These are phyloP conservation scores for Tetracladium maxilliforme DNA, from an alignment of 2,329 filamentous ascomycete species.

Conservation along the genomic window DNA sequence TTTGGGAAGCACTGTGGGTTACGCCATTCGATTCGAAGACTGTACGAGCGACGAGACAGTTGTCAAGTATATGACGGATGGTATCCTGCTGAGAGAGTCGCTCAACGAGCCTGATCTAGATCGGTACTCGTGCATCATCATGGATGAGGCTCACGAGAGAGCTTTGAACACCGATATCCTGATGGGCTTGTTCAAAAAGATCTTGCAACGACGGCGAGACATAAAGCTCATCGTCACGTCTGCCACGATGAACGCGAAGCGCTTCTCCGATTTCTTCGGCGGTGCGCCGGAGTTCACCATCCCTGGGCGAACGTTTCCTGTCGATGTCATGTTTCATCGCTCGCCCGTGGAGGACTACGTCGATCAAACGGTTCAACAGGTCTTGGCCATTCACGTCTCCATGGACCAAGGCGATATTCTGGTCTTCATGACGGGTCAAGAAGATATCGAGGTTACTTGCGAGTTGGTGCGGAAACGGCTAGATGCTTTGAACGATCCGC, in stretches of 20 bases:
- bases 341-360: constrained; percentile 97
- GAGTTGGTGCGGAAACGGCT: constrained; percentile 82
- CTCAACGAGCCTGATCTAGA: constrained; percentile 86
- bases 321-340: constrained; percentile 89
- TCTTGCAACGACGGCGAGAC: constrained; percentile 75
- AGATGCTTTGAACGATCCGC: constrained; percentile 81
- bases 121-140: constrained; percentile 95
- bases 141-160: constrained; percentile 97
- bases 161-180: constrained; percentile 93
- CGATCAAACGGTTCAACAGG: constrained; percentile 90
- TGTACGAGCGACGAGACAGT: constrained; percentile 89
- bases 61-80: constrained; percentile 99
- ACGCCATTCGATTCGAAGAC: constrained; percentile 96
- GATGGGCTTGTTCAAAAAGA: constrained; percentile 97
- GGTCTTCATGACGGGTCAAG: constrained; percentile 98
- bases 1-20: constrained; percentile 77
- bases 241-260: constrained; percentile 94
- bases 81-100: constrained; percentile 84
- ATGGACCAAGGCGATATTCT: constrained; percentile 88
- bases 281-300: constrained; percentile 95
- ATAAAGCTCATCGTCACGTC: constrained; percentile 96
- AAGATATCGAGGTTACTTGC: constrained; percentile 95
- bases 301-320: constrained; percentile 88
- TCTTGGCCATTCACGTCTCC: constrained; percentile 89
- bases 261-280: constrained; percentile 91